Evolutionary conservation across 495 filamentous ascomycete species (phyloP).

Genomic region (Ascodesmis nigricans): DNA sequence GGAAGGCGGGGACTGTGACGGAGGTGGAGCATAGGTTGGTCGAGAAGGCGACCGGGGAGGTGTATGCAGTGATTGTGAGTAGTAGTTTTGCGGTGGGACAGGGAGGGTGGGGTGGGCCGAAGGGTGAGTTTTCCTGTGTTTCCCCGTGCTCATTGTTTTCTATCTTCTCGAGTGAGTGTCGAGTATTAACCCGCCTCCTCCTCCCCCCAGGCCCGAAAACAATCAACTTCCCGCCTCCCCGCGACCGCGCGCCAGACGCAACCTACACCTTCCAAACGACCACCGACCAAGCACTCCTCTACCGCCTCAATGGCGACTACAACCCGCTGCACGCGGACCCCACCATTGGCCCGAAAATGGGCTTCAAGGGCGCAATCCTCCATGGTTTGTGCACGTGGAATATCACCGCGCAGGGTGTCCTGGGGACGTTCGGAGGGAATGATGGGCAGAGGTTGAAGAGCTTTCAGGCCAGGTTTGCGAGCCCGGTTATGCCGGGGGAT

Average conservation of each 20-base stretch:
- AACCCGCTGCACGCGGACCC: slow-evolving; percentile 76
- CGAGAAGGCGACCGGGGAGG: slow-evolving; percentile 43
- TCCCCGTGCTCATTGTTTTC: too few relatives aligned
- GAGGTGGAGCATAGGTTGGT: slow-evolving; percentile 62
- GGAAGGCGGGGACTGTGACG: slow-evolving; percentile 57
- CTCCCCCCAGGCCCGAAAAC: slow-evolving; percentile 53
- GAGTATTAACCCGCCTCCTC: too few relatives aligned
- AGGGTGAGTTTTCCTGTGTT: slow-evolving; percentile 29
- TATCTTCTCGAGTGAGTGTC: too few relatives aligned
- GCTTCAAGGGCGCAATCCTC: slow-evolving; percentile 72
- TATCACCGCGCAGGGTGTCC: slow-evolving; percentile 48
- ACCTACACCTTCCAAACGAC: slow-evolving; percentile 46
- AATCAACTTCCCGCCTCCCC: slow-evolving; percentile 50
- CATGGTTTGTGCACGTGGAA: slow-evolving; percentile 80
- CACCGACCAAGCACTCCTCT: slow-evolving; percentile 47
- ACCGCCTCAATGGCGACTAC: slow-evolving; percentile 74
- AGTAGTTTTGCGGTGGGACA: slow-evolving; percentile 64
- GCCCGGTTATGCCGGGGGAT: slow-evolving; percentile 57
- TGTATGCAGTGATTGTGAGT: slow-evolving; percentile 44
- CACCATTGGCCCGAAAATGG: slow-evolving; percentile 67
- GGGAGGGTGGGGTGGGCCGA: slow-evolving; percentile 78
- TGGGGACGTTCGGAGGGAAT: slow-evolving; percentile 48
- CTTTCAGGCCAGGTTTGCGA: slow-evolving; percentile 73
- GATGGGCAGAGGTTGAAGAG: slow-evolving; percentile 59
- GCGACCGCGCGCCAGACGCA: slow-evolving; percentile 49